Base-by-base conservation (phyloP, 768 basidiomycete genomes). In the Xerocomellus chrysenteron region DNA sequence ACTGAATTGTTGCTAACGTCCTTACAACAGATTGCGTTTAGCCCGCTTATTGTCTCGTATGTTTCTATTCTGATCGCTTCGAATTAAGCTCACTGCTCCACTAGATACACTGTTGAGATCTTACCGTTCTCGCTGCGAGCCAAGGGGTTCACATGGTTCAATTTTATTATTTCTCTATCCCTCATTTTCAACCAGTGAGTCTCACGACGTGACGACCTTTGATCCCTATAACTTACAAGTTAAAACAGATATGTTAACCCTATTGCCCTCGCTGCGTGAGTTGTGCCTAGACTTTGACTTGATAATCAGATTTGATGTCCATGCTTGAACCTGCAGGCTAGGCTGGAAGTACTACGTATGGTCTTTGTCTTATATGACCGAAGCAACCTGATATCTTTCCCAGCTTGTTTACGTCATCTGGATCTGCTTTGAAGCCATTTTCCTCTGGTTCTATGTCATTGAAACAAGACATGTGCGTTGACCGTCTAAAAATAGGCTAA, bases 341-440 rank as follows among this genome's bases (percentile, higher is more conserved):
- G 68, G 65, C 8, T 80, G 78, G 78, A 78, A 78, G 59, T 78
- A 76, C 68, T 77, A 78, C 61, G 71, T 75, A 32, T 54, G 70
- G 28, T 3, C 35, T 30, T 26, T 35, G 39, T 26, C 8, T 1
- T 17, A 37, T 45, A n/a, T 14, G 14, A 16, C 12, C 14, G 8
- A 32, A 21, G 16, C 8, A 16, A 30, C 9, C 44, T 46, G 7
- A 26, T 24, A n/a, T 9, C 28, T 16, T 30, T 28, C 1, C 10
- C 42, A 73, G 71, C 55, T 75, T 28, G 72, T 75, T 12, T 77
- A 77, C 56, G 63, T 68, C 48, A 68, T 68, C 62, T 78, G 73
- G 73, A 61, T 75, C 17, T 63, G 62, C 1, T 76, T 78, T 63
- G 74, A 78, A 65, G 52, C 68, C 37, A 64, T 67, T 35, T 76